Base-by-base conservation (phyloP, 495 filamentous ascomycete genomes). In the Hyaloscypha finlandica region DNA sequence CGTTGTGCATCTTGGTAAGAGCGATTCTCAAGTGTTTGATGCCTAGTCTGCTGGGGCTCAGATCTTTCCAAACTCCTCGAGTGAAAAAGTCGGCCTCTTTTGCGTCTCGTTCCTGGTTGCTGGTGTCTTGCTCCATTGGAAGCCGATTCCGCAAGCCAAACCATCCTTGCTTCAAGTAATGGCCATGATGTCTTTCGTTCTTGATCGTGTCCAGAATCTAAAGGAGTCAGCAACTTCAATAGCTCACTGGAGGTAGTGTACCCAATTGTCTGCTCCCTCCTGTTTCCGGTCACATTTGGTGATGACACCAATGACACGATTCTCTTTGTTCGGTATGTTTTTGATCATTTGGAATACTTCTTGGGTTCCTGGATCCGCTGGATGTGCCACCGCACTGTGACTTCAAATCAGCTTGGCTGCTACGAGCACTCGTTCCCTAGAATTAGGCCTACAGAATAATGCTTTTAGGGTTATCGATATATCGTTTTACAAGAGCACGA, bases 271-370 rank as follows among this genome's bases (percentile, higher is more conserved):
- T 1, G 80, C 78, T 58, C 73, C 74, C 35, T 88, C 81, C 20
- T 86, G 80, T 0, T 71, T 69, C 19, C 88, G 72, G 55, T 90
- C 86, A 0, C 84, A 85, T 70, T 88, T 89, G 0, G 86, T 88
- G 2, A 89, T 68, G 14, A 89, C 79, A 1, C 84, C 81, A 2
- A 89, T 67, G 0, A 86, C 88, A 19, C 86, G 77, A 29, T 80
- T 65, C 2, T 83, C 83, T 1, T 74, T 61, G 0, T 75, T 75
- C 72, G 89, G 85, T 31, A 73, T 67, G 55, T 83, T 74, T 14
- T 79, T 72, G 0, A 86, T 83, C 54, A 86, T 76, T 33, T 73
- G 56, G 58, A 89, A 68, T 22, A 90, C 85, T 45, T 86, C 84
- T 62, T 88, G 84, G 0, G 80, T 88, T 0, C 81, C 84, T 45